Evolutionary conservation across 164 flowering plant genomes (phyloP).

Genomic region (Echeveria elegans): DNA sequence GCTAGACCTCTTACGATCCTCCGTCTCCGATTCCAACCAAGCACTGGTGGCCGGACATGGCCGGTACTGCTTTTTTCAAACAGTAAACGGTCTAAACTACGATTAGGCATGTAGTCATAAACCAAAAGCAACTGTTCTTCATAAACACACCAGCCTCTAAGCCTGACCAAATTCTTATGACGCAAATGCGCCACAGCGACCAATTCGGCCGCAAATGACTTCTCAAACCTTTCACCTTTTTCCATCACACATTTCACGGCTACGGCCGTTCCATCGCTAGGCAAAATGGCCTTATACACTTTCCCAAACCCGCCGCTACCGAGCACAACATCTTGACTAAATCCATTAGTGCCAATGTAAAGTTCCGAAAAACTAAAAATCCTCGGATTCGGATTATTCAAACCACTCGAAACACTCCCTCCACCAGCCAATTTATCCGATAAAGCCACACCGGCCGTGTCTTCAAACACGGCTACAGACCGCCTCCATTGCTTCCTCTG

Average conservation of each 20-base stretch:
- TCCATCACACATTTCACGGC: conserved; percentile 86
- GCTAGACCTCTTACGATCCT: conserved; percentile 67
- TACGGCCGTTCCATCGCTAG: conserved; percentile 78
- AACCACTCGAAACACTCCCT: conserved; percentile 19
- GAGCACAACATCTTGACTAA: conserved; percentile 49
- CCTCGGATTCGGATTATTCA: conserved; percentile 34
- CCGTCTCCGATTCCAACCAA: conserved; percentile 50
- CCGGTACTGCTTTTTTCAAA: conserved; percentile 70
- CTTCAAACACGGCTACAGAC: conserved; percentile 29
- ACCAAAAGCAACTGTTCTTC: conserved; percentile 68
- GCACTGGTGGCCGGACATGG: conserved; percentile 9
- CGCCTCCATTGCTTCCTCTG: background rate
- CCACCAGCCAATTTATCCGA: conserved; percentile 21
- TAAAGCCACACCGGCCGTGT: conserved; percentile 48
- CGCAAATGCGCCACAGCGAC: conserved; percentile 87
- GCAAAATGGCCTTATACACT: conserved; percentile 70
- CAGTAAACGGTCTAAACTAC: conserved; percentile 75
- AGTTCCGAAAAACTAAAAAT: conserved; percentile 82
- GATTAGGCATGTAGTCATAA: conserved; percentile 90
- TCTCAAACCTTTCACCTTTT: conserved; percentile 66
- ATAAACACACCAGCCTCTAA: conserved; percentile 91
- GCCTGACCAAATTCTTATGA: conserved; percentile 78
- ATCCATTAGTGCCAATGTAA: conserved; percentile 81
- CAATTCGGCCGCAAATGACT: conserved; percentile 77
- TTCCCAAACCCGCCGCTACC: conserved; percentile 92